Evolutionary conservation across 2,329 filamentous ascomycete species (phyloP).

Genomic region (Penicillium olsonii): DNA sequence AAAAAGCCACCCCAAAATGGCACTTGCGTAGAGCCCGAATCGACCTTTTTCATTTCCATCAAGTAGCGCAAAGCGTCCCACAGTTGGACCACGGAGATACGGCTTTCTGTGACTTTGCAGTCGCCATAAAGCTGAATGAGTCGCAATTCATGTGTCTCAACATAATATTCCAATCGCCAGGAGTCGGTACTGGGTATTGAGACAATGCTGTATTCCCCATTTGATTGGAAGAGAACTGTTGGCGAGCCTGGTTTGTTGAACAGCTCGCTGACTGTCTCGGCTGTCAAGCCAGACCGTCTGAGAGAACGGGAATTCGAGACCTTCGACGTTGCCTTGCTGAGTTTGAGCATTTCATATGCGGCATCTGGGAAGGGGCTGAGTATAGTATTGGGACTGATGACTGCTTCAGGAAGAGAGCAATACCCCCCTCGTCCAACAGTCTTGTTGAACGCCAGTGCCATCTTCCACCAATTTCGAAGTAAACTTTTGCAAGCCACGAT

Average conservation of each 20-base stretch:
- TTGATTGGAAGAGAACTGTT: slow-evolving; percentile 48
- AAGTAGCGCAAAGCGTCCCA: slow-evolving; percentile 41
- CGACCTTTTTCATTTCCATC: slow-evolving; percentile 43
- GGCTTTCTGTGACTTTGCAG: slow-evolving; percentile 14
- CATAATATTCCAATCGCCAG: slow-evolving; percentile 41
- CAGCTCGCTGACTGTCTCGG: slow-evolving; percentile 36
- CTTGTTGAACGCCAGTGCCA: slow-evolving; percentile 63
- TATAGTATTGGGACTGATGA: slow-evolving; percentile 21
- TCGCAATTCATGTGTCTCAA: slow-evolving; percentile 23
- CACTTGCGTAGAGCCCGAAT: slow-evolving; percentile 34
- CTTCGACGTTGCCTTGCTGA: slow-evolving; percentile 33
- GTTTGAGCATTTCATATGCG: slow-evolving; percentile 50
- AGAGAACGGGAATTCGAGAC: slow-evolving; percentile 29
- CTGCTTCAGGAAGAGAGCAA: slow-evolving; percentile 18
- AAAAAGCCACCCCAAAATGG: slow-evolving; percentile 82
- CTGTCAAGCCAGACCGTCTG: slow-evolving; percentile 21
- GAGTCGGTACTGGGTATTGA: slow-evolving; percentile 37
- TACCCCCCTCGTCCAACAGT: slow-evolving; percentile 26
- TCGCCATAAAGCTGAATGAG: slow-evolving; percentile 23
- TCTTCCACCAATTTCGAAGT: slow-evolving; percentile 73
- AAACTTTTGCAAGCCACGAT: slow-evolving; percentile 60
- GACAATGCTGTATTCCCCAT: slow-evolving; percentile 38
- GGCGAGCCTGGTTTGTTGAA: slow-evolving; percentile 35
- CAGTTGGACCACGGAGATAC: slow-evolving; percentile 27
- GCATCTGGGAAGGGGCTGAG: slow-evolving; percentile 32